Evolutionary conservation across 2,329 filamentous ascomycete genomes (phyloP).

Genomic region (Trichoderma citrinoviride): DNA sequence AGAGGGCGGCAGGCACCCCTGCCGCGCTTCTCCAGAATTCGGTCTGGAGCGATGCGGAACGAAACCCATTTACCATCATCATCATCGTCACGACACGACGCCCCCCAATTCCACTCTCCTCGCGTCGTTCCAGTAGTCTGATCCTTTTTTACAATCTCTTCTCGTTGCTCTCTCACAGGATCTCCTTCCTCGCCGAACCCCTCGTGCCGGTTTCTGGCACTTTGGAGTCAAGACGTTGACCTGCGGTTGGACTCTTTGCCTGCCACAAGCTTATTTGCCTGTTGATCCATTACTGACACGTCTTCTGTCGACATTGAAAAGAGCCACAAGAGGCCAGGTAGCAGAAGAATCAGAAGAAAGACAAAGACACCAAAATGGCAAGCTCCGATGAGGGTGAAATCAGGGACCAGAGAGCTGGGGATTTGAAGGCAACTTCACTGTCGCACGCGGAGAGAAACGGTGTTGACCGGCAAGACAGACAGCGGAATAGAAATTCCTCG

Average conservation of each 20-base stretch:
- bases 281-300: conserved; percentile 39
- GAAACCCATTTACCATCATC: conserved; percentile 18
- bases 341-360: neutral
- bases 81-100: neutral
- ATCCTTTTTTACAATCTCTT: neutral
- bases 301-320: conserved; percentile 26
- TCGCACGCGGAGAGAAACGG: conserved; percentile 70
- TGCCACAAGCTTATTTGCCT: conserved; percentile 30
- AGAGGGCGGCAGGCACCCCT: neutral
- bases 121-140: neutral
- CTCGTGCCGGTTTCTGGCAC: conserved; percentile 26
- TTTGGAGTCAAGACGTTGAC: conserved; percentile 40
- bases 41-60: neutral
- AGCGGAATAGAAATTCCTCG: conserved; percentile 59
- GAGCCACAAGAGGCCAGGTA: conserved; percentile 25
- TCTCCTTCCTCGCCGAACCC: neutral
- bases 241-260: conserved; percentile 44
- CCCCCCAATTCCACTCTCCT: neutral
- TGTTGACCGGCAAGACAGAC: conserved; percentile 93
- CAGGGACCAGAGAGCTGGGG: conserved; percentile 64
- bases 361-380: conserved; percentile 37
- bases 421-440: conserved; percentile 84
- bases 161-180: neutral
- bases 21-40: neutral
- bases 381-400: conserved; percentile 89